Percentiles rank a stretch among this genome's conserved stretches.
These are phyloP conservation scores for Fusarium albidum DNA, from an alignment of 2,329 filamentous ascomycete genomes.

Conservation along the genomic window DNA sequence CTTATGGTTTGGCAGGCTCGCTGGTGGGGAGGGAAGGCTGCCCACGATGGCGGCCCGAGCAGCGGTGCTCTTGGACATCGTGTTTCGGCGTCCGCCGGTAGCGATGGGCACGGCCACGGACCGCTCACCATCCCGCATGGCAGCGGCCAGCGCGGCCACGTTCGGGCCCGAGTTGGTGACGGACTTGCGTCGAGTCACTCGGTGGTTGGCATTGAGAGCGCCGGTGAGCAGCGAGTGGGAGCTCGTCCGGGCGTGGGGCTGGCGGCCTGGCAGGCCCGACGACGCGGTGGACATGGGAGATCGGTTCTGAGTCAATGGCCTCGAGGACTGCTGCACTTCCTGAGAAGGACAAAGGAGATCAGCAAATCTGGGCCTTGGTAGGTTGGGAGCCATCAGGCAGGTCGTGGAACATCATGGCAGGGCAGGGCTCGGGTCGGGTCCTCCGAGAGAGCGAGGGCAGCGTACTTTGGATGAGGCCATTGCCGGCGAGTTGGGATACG, in stretches of 20 bases:
- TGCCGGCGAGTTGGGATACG: conserved; percentile 51
- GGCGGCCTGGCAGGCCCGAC: conserved; percentile 66
- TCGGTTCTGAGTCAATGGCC: conserved; percentile 72
- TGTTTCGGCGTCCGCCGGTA: conserved; percentile 68
- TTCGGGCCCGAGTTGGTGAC: conserved; percentile 80
- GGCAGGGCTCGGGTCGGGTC: conserved; percentile 34
- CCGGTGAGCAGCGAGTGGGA: conserved; percentile 82
- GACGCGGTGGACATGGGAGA: conserved; percentile 66
- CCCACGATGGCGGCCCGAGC: conserved; percentile 61
- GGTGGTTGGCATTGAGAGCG: conserved; percentile 81
- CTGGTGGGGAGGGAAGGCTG: conserved; percentile 70
- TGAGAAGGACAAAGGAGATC: conserved; percentile 48
- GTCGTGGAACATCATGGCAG: conserved; percentile 38
- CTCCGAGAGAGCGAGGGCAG: conserved; percentile 36
- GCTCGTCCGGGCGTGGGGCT: conserved; percentile 76
- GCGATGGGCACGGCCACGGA: conserved; percentile 65
- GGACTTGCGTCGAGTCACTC: conserved; percentile 92
- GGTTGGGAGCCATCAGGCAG: conserved; percentile 43
- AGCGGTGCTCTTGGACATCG: conserved; percentile 71
- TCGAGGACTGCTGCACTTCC: conserved; percentile 72
- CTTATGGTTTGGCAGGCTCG: conserved; percentile 70
- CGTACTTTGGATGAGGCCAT: conserved; percentile 72
- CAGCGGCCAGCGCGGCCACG: conserved; percentile 78
- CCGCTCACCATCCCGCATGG: conserved; percentile 72
- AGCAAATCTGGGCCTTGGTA: conserved; percentile 46